A percentile compares a stretch with the other conserved stretches of the same genome.
These are phyloP conservation scores for Umbelopsis isabellina DNA, from an alignment of 192 early-diverging fungal species.

Conservation along the genomic window DNA sequence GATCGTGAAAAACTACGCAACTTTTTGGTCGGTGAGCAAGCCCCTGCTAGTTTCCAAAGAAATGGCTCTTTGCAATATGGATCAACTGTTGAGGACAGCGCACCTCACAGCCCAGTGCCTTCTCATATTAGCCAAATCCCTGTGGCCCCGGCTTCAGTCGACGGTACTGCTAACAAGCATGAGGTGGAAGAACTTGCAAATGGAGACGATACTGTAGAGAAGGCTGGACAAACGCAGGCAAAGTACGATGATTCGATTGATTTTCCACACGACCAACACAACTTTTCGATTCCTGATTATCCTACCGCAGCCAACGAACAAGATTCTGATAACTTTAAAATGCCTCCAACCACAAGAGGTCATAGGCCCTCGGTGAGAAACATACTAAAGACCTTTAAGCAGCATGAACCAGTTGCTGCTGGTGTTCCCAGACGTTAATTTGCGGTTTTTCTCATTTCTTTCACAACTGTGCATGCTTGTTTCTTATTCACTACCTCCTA, in stretches of 20 bases:
- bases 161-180: neutral
- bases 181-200: neutral
- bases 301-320: conserved; percentile 14
- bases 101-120: conserved; percentile 15
- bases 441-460: neutral
- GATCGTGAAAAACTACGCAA: conserved; percentile 8
- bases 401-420: conserved; percentile 3
- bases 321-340: neutral
- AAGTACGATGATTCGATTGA: conserved; percentile 20
- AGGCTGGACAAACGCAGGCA: conserved; percentile 17
- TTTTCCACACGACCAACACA: conserved; percentile 34
- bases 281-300: conserved; percentile 34
- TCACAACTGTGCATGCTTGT: neutral
- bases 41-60: neutral
- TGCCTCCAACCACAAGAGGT: neutral
- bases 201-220: neutral
- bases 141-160: neutral
- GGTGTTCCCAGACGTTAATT: neutral
- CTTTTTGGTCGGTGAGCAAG: conserved; percentile 4
- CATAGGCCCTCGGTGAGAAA: conserved; percentile 16
- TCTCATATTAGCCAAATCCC: conserved; percentile 18
- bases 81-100: conserved; percentile 9
- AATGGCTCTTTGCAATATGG: neutral
- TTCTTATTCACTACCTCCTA: too few species aligned
- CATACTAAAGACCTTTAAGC: conserved; percentile 18